Conservation (phyloP, 768 basidiomycete species). For the Mrakia blollopis region DNA sequence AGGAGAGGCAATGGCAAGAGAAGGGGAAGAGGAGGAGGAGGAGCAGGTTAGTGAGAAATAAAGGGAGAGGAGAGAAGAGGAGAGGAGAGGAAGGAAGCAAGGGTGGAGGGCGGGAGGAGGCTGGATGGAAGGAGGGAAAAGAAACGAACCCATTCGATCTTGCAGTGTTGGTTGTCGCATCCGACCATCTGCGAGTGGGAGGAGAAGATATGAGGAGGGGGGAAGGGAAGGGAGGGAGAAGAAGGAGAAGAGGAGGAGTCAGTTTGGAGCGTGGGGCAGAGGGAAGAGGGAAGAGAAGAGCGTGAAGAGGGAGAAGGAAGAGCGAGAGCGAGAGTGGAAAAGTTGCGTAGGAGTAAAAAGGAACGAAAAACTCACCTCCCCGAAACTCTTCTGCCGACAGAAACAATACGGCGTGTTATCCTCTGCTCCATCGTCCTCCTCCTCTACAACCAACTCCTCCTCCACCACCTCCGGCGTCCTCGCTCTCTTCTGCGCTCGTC, state of each 20-base stretch:
- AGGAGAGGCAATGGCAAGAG: neutral
- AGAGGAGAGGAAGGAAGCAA: too few species aligned
- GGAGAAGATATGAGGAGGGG: neutral
- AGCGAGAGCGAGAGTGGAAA: neutral
- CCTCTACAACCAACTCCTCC: neutral
- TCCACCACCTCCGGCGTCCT: conserved; percentile 17
- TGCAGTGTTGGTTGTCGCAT: conserved; percentile 31
- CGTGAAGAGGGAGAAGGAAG: neutral
- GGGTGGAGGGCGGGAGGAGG: too few species aligned
- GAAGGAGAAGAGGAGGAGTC: neutral
- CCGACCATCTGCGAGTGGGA: conserved; percentile 27
- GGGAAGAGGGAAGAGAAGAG: neutral
- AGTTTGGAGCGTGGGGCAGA: too few species aligned
- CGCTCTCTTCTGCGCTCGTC: conserved; percentile 7
- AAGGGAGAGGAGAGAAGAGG: neutral
- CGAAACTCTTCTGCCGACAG: conserved; percentile 29
- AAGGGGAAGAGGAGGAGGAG: neutral
- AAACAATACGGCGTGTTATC: conserved; percentile 31
- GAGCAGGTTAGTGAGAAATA: neutral
- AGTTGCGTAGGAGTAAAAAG: too few species aligned
- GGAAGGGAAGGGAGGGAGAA: neutral
- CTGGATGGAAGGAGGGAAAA: neutral
- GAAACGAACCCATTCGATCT: conserved; percentile 32
- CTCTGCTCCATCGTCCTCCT: conserved; percentile 28
- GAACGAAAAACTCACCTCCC: conserved; percentile 16